Conservation (phyloP, 345 rosid genomes). For the Arabis hirsuta region DNA sequence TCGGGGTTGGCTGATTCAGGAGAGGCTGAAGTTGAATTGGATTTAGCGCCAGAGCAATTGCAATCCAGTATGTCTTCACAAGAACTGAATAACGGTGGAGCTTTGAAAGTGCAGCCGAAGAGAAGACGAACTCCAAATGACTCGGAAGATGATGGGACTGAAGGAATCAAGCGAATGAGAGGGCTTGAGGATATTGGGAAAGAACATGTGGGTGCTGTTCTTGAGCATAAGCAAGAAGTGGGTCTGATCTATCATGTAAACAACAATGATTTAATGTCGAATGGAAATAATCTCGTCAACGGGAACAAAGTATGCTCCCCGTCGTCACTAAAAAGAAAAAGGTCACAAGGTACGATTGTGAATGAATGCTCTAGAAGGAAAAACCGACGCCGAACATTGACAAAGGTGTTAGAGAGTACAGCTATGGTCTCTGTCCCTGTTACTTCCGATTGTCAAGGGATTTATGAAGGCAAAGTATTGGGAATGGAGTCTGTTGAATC, state of each 20-base stretch:
- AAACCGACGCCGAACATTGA: slow-evolving; percentile 79
- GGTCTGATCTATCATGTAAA: slow-evolving; percentile 48
- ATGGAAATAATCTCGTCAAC: slow-evolving; percentile 54
- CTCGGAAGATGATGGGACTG: slow-evolving; percentile 97
- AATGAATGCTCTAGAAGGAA: slow-evolving; percentile 70
- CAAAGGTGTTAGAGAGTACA: slow-evolving; percentile 90
- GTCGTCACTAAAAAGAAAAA: slow-evolving; percentile 59
- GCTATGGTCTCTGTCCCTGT: slow-evolving; percentile 80
- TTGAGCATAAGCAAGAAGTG: slow-evolving; percentile 49
- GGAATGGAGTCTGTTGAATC: slow-evolving; percentile 64
- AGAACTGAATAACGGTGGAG: slow-evolving; percentile 55
- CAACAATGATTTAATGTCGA: slow-evolving; percentile 50
- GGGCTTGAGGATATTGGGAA: slow-evolving; percentile 93
- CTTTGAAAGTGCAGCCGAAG: slow-evolving; percentile 60
- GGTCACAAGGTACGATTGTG: slow-evolving; percentile 64
- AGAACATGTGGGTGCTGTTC: slow-evolving; percentile 45
- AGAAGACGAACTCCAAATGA: slow-evolving; percentile 94
- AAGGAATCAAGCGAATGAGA: slow-evolving; percentile 94
- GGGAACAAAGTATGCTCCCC: slow-evolving; percentile 57
- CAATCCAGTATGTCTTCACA: slow-evolving; percentile 72
- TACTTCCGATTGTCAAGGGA: slow-evolving; percentile 55
- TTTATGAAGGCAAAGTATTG: slow-evolving; percentile 63
- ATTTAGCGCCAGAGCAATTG: slow-evolving; percentile 67
- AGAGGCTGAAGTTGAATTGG: slow-evolving; percentile 51
- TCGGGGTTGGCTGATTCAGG: slow-evolving; percentile 41